phyloP scores from a whole-genome alignment of 495 filamentous ascomycete species.

The Penicillium steckii region DNA sequence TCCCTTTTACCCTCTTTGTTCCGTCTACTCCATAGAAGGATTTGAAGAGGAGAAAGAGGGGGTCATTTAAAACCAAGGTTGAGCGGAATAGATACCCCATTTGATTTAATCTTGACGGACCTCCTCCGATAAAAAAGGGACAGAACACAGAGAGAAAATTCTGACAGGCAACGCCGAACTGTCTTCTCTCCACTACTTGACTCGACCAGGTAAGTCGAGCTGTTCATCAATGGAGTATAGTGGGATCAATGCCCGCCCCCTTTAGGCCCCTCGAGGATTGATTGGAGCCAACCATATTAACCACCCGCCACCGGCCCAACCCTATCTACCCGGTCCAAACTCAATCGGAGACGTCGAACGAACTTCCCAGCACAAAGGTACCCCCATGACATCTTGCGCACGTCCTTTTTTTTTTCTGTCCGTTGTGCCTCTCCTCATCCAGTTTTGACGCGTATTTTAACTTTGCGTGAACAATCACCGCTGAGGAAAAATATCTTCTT shows the following conservation, averaged over 20 bases:
- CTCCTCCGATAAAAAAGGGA: not conserved
- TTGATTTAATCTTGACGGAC: not conserved
- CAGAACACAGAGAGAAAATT: not conserved
- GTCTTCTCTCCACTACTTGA: not conserved
- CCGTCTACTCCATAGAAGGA: not conserved
- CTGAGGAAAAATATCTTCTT: not conserved
- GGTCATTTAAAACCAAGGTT: not conserved
- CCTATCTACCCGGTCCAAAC: constrained; percentile 31
- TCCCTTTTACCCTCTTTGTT: not conserved
- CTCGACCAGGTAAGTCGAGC: not conserved
- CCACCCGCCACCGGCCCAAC: constrained; percentile 15
- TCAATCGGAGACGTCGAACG: constrained; percentile 20
- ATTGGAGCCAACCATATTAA: constrained; percentile 11
- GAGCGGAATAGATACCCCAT: constrained; percentile 2
- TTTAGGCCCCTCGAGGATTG: not conserved
- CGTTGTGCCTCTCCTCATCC: not conserved
- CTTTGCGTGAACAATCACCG: not conserved
- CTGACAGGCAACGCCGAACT: constrained; percentile 1
- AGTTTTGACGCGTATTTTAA: not conserved
- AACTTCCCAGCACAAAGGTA: constrained; percentile 11
- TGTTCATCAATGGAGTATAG: not conserved
- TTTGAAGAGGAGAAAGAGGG: not conserved
- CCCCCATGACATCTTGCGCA: constrained; percentile 5
- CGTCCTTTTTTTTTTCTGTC: not conserved
- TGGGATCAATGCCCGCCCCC: not conserved